A percentile compares a stretch with the other conserved stretches of the same genome.
Conservation (phyloP, 345 rosid genomes). For the Brassica cretica region DNA sequence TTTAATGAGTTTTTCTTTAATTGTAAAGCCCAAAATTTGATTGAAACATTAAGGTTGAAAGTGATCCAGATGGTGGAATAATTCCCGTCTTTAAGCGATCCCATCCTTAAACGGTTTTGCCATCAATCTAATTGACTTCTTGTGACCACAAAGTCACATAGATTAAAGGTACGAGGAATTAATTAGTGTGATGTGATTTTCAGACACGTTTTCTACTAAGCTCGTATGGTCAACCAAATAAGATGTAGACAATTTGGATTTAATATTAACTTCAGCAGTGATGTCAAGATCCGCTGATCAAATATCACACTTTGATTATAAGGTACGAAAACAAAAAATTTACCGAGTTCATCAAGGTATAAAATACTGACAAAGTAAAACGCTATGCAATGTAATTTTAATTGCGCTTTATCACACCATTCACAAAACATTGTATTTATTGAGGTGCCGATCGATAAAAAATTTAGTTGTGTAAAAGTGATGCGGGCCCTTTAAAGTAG, state of each 20-base stretch:
- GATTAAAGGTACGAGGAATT: conserved; percentile 21
- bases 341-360: background rate
- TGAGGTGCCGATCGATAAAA: background rate
- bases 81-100: conserved; percentile 8
- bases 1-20: background rate
- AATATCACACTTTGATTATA: background rate
- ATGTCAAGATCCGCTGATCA: conserved; percentile 2
- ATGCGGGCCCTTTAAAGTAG: too few relatives aligned
- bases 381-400: background rate
- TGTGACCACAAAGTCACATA: conserved; percentile 32
- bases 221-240: conserved; percentile 21
- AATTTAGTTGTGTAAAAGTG: background rate
- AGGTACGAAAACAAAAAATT: background rate
- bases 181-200: conserved; percentile 5
- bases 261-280: background rate
- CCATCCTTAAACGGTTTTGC: conserved; percentile 15
- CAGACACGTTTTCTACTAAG: conserved; percentile 17
- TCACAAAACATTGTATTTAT: background rate
- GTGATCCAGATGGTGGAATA: conserved; percentile 1
- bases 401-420: background rate
- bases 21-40: background rate
- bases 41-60: conserved; percentile 2
- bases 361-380: background rate
- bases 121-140: conserved; percentile 20
- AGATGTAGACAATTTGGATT: conserved; percentile 1